A percentile compares a stretch with the other conserved stretches of the same genome.
Conservation (phyloP, 73 alveolate species). For the Paramecium primaurelia region DNA sequence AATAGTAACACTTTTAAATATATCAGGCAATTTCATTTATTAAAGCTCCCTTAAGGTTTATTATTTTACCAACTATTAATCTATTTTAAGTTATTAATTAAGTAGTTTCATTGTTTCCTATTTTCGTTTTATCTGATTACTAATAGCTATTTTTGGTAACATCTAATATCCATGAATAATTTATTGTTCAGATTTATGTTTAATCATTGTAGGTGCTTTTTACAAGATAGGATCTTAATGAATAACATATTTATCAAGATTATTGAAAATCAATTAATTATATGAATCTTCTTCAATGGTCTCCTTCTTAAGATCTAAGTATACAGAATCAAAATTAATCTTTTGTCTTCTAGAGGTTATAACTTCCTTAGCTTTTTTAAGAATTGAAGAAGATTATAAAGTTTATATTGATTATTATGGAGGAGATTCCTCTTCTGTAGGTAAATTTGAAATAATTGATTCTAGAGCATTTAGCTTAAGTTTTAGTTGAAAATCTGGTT, state of each 20-base stretch:
- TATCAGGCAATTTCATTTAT: background rate
- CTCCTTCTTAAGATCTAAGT: background rate
- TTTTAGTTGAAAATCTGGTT: background rate
- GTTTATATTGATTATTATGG: background rate
- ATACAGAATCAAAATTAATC: background rate
- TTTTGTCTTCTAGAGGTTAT: background rate
- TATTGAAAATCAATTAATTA: background rate
- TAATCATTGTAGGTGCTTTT: background rate
- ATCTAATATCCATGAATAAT: background rate
- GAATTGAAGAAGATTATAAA: background rate
- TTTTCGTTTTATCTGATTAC: background rate
- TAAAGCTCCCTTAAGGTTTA: background rate
- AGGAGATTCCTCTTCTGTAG: background rate
- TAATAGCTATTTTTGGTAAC: background rate
- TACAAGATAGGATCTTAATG: background rate
- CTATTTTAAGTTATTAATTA: background rate
- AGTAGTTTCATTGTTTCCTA: background rate
- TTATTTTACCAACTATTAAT: background rate
- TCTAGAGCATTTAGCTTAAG: background rate
- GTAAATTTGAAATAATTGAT: background rate
- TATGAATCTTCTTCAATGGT: background rate
- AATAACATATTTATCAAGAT: background rate
- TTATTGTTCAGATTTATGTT: background rate
- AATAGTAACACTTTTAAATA: background rate
- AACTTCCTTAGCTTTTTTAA: background rate